Evolutionary conservation across 2,329 filamentous ascomycete genomes (phyloP).

Genomic region (Sordariomycetes sp.): DNA sequence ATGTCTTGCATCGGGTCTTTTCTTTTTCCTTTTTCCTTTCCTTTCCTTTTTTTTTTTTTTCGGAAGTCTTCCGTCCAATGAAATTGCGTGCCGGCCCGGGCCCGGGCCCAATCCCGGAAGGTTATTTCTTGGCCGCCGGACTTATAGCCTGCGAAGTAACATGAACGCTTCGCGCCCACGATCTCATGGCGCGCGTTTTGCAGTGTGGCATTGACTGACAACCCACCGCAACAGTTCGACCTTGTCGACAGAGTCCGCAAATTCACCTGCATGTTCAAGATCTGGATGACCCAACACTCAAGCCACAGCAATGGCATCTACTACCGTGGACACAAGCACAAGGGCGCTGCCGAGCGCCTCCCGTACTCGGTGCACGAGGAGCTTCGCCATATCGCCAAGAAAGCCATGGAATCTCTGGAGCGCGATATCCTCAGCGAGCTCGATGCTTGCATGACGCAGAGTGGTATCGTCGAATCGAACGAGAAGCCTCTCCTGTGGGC

Average conservation of each 20-base stretch:
- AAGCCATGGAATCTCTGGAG: conserved; percentile 24
- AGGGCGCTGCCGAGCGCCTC: conserved; percentile 10
- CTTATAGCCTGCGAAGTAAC: background rate
- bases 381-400: conserved; percentile 26
- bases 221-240: conserved; percentile 18
- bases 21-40: background rate
- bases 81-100: background rate
- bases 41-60: background rate
- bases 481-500: conserved; percentile 35
- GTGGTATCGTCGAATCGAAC: conserved; percentile 23
- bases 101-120: background rate
- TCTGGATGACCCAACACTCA: conserved; percentile 33
- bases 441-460: conserved; percentile 25
- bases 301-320: conserved; percentile 18
- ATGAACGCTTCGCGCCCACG: background rate
- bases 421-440: conserved; percentile 27
- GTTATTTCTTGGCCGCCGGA: background rate
- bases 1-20: conserved; percentile 12
- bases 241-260: conserved; percentile 31
- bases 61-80: background rate
- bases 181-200: background rate
- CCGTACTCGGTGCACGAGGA: conserved; percentile 29
- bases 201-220: background rate
- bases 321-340: background rate
- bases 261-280: conserved; percentile 38